phyloP scores from a whole-genome alignment of 1,284 basidiomycete genomes.

The Gomphus sp. region DNA sequence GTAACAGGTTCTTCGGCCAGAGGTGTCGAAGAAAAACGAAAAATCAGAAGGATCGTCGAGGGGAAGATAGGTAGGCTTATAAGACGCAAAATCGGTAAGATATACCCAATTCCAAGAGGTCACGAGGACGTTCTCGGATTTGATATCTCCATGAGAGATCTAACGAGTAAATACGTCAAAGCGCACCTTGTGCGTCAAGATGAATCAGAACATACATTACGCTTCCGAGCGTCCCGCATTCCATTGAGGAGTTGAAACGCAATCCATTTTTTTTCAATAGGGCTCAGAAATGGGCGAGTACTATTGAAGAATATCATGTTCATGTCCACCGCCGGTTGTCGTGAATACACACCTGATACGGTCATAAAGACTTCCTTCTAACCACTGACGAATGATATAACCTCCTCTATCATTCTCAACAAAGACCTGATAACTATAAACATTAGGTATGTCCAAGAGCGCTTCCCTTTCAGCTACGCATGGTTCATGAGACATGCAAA shows the following conservation, averaged over 20 bases:
- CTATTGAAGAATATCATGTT: slow-evolving; percentile 31
- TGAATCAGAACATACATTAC: slow-evolving; percentile 29
- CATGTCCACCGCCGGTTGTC: neutral
- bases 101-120: slow-evolving; percentile 96
- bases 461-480: slow-evolving; percentile 73
- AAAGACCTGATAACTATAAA: slow-evolving; percentile 86
- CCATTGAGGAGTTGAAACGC: slow-evolving; percentile 88
- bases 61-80: slow-evolving; percentile 94
- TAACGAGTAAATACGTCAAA: slow-evolving; percentile 20
- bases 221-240: slow-evolving; percentile 74
- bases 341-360: slow-evolving; percentile 73
- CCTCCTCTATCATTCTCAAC: slow-evolving; percentile 95
- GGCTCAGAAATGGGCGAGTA: slow-evolving; percentile 88
- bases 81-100: slow-evolving; percentile 93
- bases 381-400: slow-evolving; percentile 92
- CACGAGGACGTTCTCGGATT: slow-evolving; percentile 95
- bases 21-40: slow-evolving; percentile 97
- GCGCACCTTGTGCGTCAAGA: neutral
- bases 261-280: slow-evolving; percentile 97
- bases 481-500: neutral
- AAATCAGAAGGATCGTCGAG: slow-evolving; percentile 97
- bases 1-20: slow-evolving; percentile 89
- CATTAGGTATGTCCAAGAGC: slow-evolving; percentile 77
- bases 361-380: slow-evolving; percentile 93
- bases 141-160: slow-evolving; percentile 94